Base-by-base conservation (phyloP, 331 rosid genomes). In the Malus hybrid region DNA sequence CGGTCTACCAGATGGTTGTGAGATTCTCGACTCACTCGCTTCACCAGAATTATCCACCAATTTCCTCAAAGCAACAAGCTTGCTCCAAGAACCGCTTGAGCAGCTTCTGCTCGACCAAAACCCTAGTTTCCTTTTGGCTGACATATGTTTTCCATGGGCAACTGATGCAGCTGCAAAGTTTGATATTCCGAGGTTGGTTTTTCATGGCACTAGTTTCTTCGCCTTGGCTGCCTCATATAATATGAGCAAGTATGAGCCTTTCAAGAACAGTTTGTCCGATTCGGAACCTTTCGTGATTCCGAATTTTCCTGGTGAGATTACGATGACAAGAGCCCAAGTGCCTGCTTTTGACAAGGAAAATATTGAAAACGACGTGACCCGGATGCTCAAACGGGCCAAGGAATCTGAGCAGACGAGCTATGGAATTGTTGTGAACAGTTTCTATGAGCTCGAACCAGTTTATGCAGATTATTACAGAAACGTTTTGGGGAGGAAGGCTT, bases 41-140 rank as follows among this genome's bases (percentile, higher is more conserved):
- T 6, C 33, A 1, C 55, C 63, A 6, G 53, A 76, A 6, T 53
- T 56, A 13, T 14, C 6, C 50, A 28, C 5, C 16, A 29, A 15
- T 13, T 82, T 75, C 34, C 22, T 44, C 19, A 39, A 13, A 3
- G 81, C 84, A 6, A 22, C 79, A 6, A 2, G 16, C 7, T 57
- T 77, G 56, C 82, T 84, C 4, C 75, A 75, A 28, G 52, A 34
- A 1, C 86, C 68, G 1, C 22, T 84, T 6, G 81, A 82, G 68
- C n/a, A 71, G 55, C 73, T 84, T 4, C 61, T 55, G 3, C 8
- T 86, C 7, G 34, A 20, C 1, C 74, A 87, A 12, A n/a, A 63
- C 0, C 89, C 91, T 0, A 19, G 75, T 55, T 80, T 87, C 34
- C 14, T 90, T 1, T 72, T 90, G 0, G 91, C 89, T 2, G 91